A percentile compares a stretch with the other conserved stretches of the same genome.
phyloP scores from a whole-genome alignment of 257 asterid species.

The Catharanthus roseus region DNA sequence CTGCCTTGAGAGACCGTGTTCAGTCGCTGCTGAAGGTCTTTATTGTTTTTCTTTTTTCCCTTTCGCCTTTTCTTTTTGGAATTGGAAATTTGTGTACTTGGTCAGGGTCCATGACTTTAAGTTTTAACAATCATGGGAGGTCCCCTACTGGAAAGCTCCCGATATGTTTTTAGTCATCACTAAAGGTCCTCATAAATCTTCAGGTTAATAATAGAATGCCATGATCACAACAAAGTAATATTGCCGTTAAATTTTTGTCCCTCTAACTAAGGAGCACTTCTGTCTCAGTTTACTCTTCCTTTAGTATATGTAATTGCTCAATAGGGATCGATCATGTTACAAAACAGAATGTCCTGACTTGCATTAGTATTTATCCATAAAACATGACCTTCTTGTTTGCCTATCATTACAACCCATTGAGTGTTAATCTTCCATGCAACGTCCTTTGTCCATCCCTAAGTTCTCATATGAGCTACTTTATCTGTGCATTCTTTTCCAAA shows the following conservation, averaged over 20 bases:
- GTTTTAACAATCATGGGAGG: not conserved
- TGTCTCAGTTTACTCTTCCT: not conserved
- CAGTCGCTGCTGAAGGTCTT: conserved; percentile 81
- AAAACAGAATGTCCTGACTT: not conserved
- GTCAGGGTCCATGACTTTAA: not conserved
- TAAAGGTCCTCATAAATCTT: not conserved
- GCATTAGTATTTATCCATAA: not conserved
- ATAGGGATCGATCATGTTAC: not conserved
- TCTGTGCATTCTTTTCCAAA: not conserved
- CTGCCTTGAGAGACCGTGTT: conserved; percentile 87
- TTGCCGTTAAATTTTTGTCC: not conserved
- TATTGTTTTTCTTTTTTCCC: conserved; percentile 7
- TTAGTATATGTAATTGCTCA: not conserved
- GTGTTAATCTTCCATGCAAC: not conserved
- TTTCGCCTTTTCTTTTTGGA: not conserved
- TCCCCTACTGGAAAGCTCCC: not conserved
- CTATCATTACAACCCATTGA: not conserved
- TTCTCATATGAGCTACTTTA: not conserved
- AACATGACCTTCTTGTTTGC: not conserved
- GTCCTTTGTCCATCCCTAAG: not conserved
- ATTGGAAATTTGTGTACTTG: not conserved
- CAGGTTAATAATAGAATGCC: not conserved
- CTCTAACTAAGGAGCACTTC: not conserved
- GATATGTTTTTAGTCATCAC: not conserved
- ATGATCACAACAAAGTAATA: not conserved